Evolutionary conservation across 2,329 filamentous ascomycete genomes (phyloP).

Genomic region (Westerdykella ornata): DNA sequence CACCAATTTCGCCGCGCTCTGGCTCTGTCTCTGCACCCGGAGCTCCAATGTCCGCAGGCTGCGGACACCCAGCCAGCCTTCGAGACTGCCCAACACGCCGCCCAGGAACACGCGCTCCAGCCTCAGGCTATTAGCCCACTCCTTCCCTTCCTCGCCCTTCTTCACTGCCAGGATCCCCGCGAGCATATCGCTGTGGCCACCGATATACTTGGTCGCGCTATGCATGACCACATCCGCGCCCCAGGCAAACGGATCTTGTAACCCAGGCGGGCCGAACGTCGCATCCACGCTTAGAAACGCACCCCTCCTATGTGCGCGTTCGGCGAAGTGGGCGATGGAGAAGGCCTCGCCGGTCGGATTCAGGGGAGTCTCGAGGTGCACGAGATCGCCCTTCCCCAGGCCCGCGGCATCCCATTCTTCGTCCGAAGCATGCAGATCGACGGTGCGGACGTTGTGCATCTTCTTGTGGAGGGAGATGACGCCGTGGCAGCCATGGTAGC

Average conservation of each 20-base stretch:
- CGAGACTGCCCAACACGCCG: constrained; percentile 77
- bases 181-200: constrained; percentile 89
- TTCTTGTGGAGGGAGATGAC: constrained; percentile 68
- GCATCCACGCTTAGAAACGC: constrained; percentile 78
- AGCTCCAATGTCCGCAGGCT: constrained; percentile 81
- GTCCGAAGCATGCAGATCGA: constrained; percentile 54
- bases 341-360: constrained; percentile 83
- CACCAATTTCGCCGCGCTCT: constrained; percentile 63
- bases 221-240: constrained; percentile 89
- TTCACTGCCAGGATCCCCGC: constrained; percentile 73
- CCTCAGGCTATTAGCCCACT: constrained; percentile 47
- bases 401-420: constrained; percentile 56
- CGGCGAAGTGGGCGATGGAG: constrained; percentile 64
- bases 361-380: constrained; percentile 88
- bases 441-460: constrained; percentile 65
- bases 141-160: constrained; percentile 23
- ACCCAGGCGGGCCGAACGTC: constrained; percentile 84
- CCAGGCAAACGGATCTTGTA: constrained; percentile 75
- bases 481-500: constrained; percentile 92
- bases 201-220: constrained; percentile 90
- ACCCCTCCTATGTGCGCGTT: constrained; percentile 63
- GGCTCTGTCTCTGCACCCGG: constrained; percentile 69
- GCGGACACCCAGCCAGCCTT: constrained; percentile 85
- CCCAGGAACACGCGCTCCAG: constrained; percentile 72
- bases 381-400: constrained; percentile 69